Base-by-base conservation (phyloP, 306 rosid species). In the Acmispon strigosus region DNA sequence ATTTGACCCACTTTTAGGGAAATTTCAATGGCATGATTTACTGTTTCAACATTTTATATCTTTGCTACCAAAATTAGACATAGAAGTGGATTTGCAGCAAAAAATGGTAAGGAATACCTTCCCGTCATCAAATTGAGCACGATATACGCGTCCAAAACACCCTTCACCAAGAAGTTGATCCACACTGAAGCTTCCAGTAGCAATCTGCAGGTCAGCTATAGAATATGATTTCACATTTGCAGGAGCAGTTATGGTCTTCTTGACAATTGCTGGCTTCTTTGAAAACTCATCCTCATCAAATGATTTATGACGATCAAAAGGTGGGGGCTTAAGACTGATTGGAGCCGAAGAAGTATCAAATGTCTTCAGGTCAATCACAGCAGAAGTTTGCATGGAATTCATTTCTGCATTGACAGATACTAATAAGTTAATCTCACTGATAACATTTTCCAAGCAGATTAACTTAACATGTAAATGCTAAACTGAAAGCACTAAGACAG, bases 141-240 rank as follows among this genome's bases (percentile, higher is more conserved):
- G 92, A 77, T 91, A 95, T 69, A 95, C 96, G 1, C 97, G 97
- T 47, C 99, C 99, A 82, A 91, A 85, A 62, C 92, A 86, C 37
- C 97, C 99, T 77, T 91, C 97, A 19, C 96, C 99, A 18, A 91
- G 85, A 69, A 90, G 97, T 68, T 89, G 87, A 52, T 95, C 99
- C 48, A 83, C 82, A 67, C 83, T 89, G 84, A 95, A 95, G 89
- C 96, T 91, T 64, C 89, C 96, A n/a, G 97, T 91, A 78, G 99
- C 97, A 76, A 95, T 82, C 85, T 95, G 99, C 81, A 95, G 81
- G 79, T 95, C 99, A 52, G 96, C 97, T 73, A 95, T 63, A 15
- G 99, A 87, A 77, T 88, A 95, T 19, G 96, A 81, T 47, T 76
- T 86, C 72, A 91, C 91, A 85, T 92, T 89, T 80, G 76, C 69